These are phyloP conservation scores for Musa acuminata DNA, from an alignment of 176 grass and related monocot species.

Conservation along the genomic window DNA sequence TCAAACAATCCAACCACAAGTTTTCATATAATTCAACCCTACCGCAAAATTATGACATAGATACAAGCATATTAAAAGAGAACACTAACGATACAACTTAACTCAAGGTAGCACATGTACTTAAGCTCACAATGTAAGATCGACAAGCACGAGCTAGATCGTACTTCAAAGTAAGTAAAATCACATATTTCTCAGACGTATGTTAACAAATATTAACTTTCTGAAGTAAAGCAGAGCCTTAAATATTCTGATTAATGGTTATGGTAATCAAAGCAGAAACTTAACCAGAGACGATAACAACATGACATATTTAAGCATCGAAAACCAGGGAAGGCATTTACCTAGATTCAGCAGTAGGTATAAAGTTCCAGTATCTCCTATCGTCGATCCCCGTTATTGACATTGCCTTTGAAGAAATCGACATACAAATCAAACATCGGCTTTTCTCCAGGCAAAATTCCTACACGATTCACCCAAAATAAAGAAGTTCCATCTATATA, in stretches of 20 bases:
- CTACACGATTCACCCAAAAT: conserved; percentile 28
- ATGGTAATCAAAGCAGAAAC: background rate
- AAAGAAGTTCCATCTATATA: background rate
- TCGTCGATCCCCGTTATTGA: conserved; percentile 92
- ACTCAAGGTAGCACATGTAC: background rate
- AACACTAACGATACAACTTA: background rate
- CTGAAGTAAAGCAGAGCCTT: background rate
- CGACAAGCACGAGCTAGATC: background rate
- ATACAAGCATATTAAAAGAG: background rate
- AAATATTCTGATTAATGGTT: background rate
- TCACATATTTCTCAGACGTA: too few species aligned
- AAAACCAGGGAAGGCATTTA: background rate
- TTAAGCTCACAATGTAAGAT: background rate
- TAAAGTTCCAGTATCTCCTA: conserved; percentile 93
- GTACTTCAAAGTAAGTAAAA: too few species aligned
- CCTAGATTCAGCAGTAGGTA: conserved; percentile 89
- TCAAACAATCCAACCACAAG: too few species aligned
- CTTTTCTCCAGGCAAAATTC: conserved; percentile 94
- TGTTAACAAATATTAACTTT: background rate
- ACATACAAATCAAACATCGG: conserved; percentile 55
- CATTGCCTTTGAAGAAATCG: conserved; percentile 73
- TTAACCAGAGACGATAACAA: background rate
- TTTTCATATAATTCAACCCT: background rate
- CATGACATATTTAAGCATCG: too few species aligned
- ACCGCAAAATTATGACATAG: background rate